phyloP scores from a whole-genome alignment of 2,329 filamentous ascomycete genomes.

The Colletotrichum chrysophilum region DNA sequence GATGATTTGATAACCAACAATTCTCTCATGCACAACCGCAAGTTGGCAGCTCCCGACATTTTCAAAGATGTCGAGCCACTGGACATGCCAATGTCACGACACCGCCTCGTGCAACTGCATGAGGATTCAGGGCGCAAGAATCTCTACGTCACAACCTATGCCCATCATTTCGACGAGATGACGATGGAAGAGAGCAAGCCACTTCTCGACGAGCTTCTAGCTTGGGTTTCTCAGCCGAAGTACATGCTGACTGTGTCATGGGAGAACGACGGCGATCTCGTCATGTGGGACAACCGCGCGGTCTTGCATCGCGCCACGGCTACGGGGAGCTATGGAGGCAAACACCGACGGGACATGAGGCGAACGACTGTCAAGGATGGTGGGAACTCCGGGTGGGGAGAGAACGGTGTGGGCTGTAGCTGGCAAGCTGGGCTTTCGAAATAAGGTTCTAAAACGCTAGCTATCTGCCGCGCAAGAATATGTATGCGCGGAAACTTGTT shows the following conservation, averaged over 20 bases:
- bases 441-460: not conserved
- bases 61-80: not conserved
- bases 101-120: not conserved
- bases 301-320: not conserved
- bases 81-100: not conserved
- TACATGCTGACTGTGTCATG: not conserved
- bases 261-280: not conserved
- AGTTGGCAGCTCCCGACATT: not conserved
- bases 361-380: not conserved
- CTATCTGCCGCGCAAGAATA: not conserved
- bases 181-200: not conserved
- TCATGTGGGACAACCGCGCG: not conserved
- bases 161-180: not conserved
- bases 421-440: not conserved
- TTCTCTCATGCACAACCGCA: not conserved
- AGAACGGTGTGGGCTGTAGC: not conserved
- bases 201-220: not conserved
- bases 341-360: not conserved
- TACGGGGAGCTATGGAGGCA: not conserved
- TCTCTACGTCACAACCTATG: not conserved
- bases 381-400: not conserved
- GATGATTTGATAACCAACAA: not conserved
- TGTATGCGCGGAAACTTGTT: accelerated
- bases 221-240: not conserved
- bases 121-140: not conserved